Evolutionary conservation across 2,329 filamentous ascomycete genomes (phyloP).

Genomic region (Davidsoniella eucalypti): DNA sequence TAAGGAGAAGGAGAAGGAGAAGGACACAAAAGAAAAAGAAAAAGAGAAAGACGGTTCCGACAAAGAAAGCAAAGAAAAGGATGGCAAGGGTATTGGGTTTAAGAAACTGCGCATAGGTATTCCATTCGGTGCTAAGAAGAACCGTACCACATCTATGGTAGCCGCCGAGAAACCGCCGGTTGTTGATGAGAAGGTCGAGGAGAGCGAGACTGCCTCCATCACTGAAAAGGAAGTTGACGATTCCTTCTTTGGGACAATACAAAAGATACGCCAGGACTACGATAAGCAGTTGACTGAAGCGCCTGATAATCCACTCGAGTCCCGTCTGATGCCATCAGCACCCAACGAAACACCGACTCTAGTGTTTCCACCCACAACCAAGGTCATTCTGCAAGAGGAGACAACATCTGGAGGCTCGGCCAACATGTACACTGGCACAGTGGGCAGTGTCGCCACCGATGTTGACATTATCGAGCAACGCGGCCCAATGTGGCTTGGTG

Average conservation of each 20-base stretch:
- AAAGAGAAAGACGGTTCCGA: constrained; percentile 29
- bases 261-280: constrained; percentile 57
- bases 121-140: constrained; percentile 71
- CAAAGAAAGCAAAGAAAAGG: constrained; percentile 37
- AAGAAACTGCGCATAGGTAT: constrained; percentile 67
- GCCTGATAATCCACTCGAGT: constrained; percentile 39
- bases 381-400: constrained; percentile 54
- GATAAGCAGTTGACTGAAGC: constrained; percentile 46
- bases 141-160: constrained; percentile 41
- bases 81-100: constrained; percentile 49
- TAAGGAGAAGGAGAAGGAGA: constrained; percentile 27
- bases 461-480: constrained; percentile 71
- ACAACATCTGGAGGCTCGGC: constrained; percentile 49
- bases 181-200: constrained; percentile 60
- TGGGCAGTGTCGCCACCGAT: constrained; percentile 59
- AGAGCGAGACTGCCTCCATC: constrained; percentile 44
- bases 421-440: constrained; percentile 81
- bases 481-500: constrained; percentile 82
- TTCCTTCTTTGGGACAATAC: constrained; percentile 54
- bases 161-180: constrained; percentile 56
- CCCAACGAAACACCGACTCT: constrained; percentile 61
- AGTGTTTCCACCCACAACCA: constrained; percentile 50
- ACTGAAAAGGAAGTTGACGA: constrained; percentile 62
- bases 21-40: constrained; percentile 35
- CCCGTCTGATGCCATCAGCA: constrained; percentile 50